Evolutionary conservation across 1,284 basidiomycete species (phyloP).

Genomic region (Pseudozyma flocculosa): DNA sequence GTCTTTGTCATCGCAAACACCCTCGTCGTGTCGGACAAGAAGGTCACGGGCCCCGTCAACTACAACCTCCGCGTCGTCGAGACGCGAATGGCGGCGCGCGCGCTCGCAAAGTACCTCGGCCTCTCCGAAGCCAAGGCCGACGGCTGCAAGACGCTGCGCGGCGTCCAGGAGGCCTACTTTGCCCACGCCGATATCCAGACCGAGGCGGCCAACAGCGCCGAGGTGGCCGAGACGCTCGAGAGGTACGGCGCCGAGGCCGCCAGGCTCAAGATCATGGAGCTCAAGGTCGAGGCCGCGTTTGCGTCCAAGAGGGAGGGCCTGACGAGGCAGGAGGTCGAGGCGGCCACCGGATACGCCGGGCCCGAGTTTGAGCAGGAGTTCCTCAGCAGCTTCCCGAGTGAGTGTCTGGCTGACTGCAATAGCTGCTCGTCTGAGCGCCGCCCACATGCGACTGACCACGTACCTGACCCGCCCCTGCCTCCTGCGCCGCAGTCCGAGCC

Average conservation of each 20-base stretch:
- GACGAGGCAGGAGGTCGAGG: conserved; percentile 33
- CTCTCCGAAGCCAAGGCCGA: conserved; percentile 8
- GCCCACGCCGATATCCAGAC: conserved; percentile 14
- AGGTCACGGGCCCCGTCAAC: conserved; percentile 53
- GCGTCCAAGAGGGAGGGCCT: conserved; percentile 14
- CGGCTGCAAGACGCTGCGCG: conserved; percentile 25
- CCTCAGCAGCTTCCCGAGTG: conserved; percentile 40
- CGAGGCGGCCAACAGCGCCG: conserved; percentile 19
- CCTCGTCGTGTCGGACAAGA: conserved; percentile 53
- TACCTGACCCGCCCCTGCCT: neutral
- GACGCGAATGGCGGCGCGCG: conserved; percentile 44
- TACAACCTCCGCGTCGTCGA: conserved; percentile 57
- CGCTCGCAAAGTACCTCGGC: conserved; percentile 22
- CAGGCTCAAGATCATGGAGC: conserved; percentile 33
- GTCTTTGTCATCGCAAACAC: conserved; percentile 54
- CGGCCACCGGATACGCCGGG: conserved; percentile 35
- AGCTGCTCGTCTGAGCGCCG: too few species aligned
- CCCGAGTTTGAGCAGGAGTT: conserved; percentile 45
- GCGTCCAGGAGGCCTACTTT: conserved; percentile 46
- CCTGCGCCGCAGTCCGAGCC: conserved; percentile 25
- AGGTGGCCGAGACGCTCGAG: conserved; percentile 21
- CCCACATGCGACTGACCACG: too few species aligned
- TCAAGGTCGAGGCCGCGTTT: conserved; percentile 22
- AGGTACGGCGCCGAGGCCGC: conserved; percentile 45
- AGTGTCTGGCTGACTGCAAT: neutral